phyloP scores from a whole-genome alignment of 1,284 basidiomycete genomes.

The Sutorius eximius region DNA sequence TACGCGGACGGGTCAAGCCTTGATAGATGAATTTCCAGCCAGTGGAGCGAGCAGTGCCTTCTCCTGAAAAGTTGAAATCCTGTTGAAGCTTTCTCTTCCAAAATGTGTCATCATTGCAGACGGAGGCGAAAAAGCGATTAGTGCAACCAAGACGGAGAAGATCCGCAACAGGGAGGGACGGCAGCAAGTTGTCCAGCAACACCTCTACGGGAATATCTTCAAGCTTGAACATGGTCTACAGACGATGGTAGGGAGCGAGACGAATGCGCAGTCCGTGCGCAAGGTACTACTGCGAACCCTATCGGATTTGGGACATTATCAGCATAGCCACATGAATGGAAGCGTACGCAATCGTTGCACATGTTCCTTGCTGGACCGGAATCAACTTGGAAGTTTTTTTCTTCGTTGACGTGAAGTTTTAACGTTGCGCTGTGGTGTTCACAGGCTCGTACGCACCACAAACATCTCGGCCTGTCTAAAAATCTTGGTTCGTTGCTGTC shows the following conservation, averaged over 20 bases:
- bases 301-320: constrained; percentile 18
- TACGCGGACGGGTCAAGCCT: constrained; percentile 56
- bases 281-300: constrained; percentile 2
- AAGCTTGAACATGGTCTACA: constrained; percentile 36
- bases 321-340: constrained; percentile 26
- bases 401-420: neutral
- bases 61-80: constrained; percentile 80
- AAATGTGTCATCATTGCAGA: constrained; percentile 74
- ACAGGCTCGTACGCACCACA: neutral
- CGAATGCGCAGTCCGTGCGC: constrained; percentile 4
- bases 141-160: constrained; percentile 58
- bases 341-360: neutral
- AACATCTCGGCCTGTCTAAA: neutral
- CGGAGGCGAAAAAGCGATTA: constrained; percentile 53
- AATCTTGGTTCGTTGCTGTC: neutral
- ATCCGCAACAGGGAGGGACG: constrained; percentile 56
- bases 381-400: neutral
- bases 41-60: constrained; percentile 64
- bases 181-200: constrained; percentile 71
- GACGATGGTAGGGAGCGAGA: constrained; percentile 1
- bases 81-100: constrained; percentile 70
- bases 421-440: too few relatives aligned
- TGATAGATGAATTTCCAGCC: constrained; percentile 82
- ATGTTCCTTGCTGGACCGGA: neutral
- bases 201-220: constrained; percentile 69